Evolutionary conservation across 768 basidiomycete species (phyloP), one percentile per base, ranked within the genome.

Genomic region (Russula lepida): DNA sequence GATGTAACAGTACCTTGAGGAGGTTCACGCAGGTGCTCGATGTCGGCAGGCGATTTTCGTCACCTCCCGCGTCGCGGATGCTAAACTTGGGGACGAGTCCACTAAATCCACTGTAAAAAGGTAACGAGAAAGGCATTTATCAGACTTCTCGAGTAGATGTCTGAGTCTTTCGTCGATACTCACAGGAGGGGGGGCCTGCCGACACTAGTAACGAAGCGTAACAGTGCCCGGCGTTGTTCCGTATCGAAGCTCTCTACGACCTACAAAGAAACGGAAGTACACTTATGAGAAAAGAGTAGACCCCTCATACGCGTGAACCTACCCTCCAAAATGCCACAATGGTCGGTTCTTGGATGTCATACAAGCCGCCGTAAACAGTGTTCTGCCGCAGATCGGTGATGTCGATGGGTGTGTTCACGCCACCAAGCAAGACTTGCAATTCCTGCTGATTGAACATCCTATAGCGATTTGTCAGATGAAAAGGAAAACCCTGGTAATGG

Each of bases 401-500:
- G 69, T 95, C 89, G 50, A 95, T 86, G 0, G 88, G 87, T 0
- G 89, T 77, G 62, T 95, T 88, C 33, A 89, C 88, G 7, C 92
- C 93, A 0, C 95, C 95, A 6, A 99, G 78, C 1, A 98, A 77
- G 51, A 95, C 87, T 70, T 94, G 93, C 4, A 98, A 77, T 72
- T 98, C 97, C 70, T 92, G 89, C 66, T 95, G 95, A 71, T 98
- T 95, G 75, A 98, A 99, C 91, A 98, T 95, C 48, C 92, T 90
- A 63, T 6, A 52, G 49, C 17, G 15, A 41, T 25, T 23, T n/a
- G 9, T 37, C 25, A 54, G 41, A 15, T 13, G 2, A 30, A 28
- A 44, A 23, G 23, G 5, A 11, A 32, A 25, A 43, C 17, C 30
- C 1, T 17, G 39, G 13, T 43, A 6, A 12, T 1, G 37, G 19